phyloP scores from a whole-genome alignment of 352 stramenopile genomes.

The Pythium folliculosum region DNA sequence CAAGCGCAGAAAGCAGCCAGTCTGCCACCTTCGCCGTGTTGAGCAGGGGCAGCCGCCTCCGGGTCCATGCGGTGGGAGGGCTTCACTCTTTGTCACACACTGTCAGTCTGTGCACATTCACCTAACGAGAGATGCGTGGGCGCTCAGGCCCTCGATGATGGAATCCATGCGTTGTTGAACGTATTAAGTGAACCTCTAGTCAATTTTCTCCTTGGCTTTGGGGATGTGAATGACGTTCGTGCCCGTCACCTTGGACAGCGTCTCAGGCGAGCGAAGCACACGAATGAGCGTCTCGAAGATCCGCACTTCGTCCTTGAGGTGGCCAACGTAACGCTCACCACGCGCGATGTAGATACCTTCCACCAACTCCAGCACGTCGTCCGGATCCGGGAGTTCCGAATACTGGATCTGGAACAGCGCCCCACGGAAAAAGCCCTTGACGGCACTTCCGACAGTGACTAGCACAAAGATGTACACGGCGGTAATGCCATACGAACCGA shows the following conservation, averaged over 20 bases:
- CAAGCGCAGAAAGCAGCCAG: too few species aligned
- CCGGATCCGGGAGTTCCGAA: constrained; percentile 74
- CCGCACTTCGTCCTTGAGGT: constrained; percentile 86
- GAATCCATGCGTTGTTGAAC: background rate
- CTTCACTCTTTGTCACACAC: background rate
- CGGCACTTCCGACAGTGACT: constrained; percentile 81
- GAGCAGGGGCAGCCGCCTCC: background rate
- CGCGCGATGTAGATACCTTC: constrained; percentile 89
- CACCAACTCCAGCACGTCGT: constrained; percentile 84
- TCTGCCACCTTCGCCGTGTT: background rate
- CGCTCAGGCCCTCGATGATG: background rate
- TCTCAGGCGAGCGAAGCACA: constrained; percentile 83
- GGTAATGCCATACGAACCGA: constrained; percentile 84
- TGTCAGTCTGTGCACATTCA: background rate
- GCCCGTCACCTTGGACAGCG: constrained; percentile 82
- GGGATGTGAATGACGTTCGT: constrained; percentile 88
- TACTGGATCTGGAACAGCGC: constrained; percentile 84
- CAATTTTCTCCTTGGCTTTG: constrained; percentile 80
- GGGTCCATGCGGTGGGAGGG: background rate
- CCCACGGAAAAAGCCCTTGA: constrained; percentile 84
- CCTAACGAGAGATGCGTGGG: background rate
- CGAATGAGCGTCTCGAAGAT: constrained; percentile 89
- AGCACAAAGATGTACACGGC: constrained; percentile 88
- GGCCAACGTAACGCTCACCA: constrained; percentile 80
- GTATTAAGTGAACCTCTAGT: constrained; percentile 40